Evolutionary conservation across 2,329 filamentous ascomycete genomes (phyloP).

Genomic region (Alternaria burnsii): DNA sequence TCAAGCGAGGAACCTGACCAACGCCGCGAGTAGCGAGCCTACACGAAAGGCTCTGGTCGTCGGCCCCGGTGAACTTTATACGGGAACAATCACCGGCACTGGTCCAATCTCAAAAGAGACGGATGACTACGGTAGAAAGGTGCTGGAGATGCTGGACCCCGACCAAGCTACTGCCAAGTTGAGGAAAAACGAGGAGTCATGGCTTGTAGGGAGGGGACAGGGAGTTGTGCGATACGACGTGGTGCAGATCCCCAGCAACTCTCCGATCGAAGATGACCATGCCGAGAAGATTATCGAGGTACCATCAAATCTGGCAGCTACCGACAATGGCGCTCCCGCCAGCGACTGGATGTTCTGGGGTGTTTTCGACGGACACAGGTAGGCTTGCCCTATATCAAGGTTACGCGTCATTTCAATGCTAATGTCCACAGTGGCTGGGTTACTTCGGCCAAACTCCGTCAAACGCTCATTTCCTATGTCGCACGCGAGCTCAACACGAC

Average conservation of each 20-base stretch:
- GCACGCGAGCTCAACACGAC: conserved; percentile 91
- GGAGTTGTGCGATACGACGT: conserved; percentile 95
- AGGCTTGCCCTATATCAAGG: conserved; percentile 48
- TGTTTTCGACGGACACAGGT: conserved; percentile 97
- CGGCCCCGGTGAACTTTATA: conserved; percentile 88
- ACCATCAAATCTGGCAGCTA: conserved; percentile 66
- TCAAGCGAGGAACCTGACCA: conserved; percentile 47
- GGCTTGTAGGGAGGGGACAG: conserved; percentile 84
- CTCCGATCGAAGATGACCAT: conserved; percentile 98
- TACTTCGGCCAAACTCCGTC: conserved; percentile 92
- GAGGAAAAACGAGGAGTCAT: conserved; percentile 89
- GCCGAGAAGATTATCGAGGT: conserved; percentile 98
- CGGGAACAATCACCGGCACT: conserved; percentile 84
- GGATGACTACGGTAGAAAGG: conserved; percentile 81
- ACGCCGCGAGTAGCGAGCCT: conserved; percentile 57
- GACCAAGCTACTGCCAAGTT: conserved; percentile 93
- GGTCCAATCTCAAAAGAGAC: conserved; percentile 88
- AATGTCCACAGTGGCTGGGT: conserved; percentile 80
- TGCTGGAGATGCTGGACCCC: conserved; percentile 95
- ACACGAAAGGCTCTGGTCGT: conserved; percentile 78
- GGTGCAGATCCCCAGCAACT: conserved; percentile 92
- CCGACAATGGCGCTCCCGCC: conserved; percentile 63
- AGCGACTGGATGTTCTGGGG: conserved; percentile 99
- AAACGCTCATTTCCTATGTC: conserved; percentile 90
- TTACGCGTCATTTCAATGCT: conserved; percentile 10